Evolutionary conservation across 2,329 filamentous ascomycete genomes (phyloP), one percentile per base, ranked within the genome.

Genomic region (Sporothrix globosa): DNA sequence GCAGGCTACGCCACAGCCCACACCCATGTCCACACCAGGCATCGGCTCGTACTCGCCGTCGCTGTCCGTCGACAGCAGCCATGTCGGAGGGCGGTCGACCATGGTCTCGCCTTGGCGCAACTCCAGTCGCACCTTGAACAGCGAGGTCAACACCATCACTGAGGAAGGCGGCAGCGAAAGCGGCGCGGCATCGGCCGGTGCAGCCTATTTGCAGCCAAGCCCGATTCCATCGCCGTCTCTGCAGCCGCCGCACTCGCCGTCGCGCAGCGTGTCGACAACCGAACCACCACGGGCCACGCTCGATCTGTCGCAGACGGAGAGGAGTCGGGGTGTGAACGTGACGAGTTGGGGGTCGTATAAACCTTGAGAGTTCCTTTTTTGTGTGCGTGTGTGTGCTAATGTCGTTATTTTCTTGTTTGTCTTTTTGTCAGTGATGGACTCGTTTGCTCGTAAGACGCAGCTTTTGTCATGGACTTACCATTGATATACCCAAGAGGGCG

Each of bases 281-380:
- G 70, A 67, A 1, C 19, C 17, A 13, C 72, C 72, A 1, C 50
- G 69, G 13, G 68, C 73, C 4, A 75, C 70, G 11, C 69, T 74
- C 19, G 56, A 72, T 30, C 2, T 71, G 14, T 72, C 74, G 3
- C 50, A 48, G 24, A 41, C 19, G 17, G 74, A 75, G 39, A 61
- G 60, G 17, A 21, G 5, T 1, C 30, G 34, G 3, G 71, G 72
- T 5, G 39, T 63, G 50, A 67, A 73, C 53, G 71, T 74, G 17
- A 63, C 67, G 21, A 74, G 72, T 52, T 74, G 74, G 74, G 60
- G 46, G 4, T 41, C 52, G 1, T 75, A 73, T 34, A 58, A 56
- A 9, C 67, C 50, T 2, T 71, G 48, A 65, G 34, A 17, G 4
- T 24, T 4, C 21, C 14, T 17, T 39, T 41, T 41, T 2, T 34